phyloP scores from a whole-genome alignment of 192 early-diverging fungal species.

The Linnemannia hyalina region DNA sequence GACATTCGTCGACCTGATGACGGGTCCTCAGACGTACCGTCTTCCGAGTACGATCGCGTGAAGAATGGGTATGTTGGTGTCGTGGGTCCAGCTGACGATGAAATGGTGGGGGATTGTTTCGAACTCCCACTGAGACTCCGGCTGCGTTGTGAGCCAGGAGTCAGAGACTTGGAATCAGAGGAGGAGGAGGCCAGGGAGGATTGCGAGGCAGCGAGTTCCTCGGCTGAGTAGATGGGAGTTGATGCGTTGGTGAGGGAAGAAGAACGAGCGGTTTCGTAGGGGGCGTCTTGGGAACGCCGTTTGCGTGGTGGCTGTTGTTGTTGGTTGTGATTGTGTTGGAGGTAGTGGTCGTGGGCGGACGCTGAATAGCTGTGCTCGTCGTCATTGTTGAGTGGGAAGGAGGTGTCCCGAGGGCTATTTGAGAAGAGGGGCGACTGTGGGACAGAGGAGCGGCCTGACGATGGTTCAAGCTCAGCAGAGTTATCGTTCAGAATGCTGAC shows the following conservation, averaged over 20 bases:
- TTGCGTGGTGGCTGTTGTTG: not conserved
- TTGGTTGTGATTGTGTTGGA: not conserved
- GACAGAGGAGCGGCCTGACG: not conserved
- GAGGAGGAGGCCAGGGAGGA: conserved; percentile 20
- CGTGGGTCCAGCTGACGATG: conserved; percentile 12
- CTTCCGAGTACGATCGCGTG: conserved; percentile 40
- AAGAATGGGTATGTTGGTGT: conserved; percentile 36
- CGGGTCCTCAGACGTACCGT: conserved; percentile 40
- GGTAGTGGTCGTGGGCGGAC: not conserved
- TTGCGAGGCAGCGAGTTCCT: conserved; percentile 31
- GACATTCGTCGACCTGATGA: conserved; percentile 39
- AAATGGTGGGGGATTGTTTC: conserved; percentile 21
- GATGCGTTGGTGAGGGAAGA: conserved; percentile 54
- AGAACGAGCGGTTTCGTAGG: conserved; percentile 34
- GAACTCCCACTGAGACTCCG: conserved; percentile 46
- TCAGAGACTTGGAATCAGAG: not conserved
- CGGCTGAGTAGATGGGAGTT: conserved; percentile 30
- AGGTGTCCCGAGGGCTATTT: not conserved
- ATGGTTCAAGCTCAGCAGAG: not conserved
- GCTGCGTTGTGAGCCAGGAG: conserved; percentile 32
- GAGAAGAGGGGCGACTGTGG: not conserved
- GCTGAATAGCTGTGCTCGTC: not conserved
- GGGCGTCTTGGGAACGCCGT: not conserved
- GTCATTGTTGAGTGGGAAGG: not conserved
- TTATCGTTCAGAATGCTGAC: conserved; percentile 67